Percentiles rank a stretch among this genome's conserved stretches.
Conservation (phyloP, 768 basidiomycete species). For the Boletus eberwhitei region DNA sequence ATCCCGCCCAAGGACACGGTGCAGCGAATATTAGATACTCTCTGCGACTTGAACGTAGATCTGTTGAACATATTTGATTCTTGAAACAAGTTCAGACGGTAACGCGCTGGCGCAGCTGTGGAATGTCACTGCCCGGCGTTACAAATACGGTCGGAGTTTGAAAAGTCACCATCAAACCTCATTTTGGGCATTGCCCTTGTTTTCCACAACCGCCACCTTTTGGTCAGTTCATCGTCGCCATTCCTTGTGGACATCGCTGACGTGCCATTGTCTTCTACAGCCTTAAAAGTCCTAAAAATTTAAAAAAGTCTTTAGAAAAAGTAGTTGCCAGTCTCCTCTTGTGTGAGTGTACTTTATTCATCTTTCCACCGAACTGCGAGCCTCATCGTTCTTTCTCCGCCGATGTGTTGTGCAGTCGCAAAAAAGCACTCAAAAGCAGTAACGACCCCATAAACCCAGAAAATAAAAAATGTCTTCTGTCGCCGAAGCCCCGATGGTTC, state of each 20-base stretch:
- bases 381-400: constrained; percentile 13
- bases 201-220: constrained; percentile 67
- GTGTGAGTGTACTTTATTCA: constrained; percentile 43
- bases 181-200: constrained; percentile 24
- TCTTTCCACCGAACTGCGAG: constrained; percentile 9
- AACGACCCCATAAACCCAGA: constrained; percentile 70
- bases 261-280: constrained; percentile 31
- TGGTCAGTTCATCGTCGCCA: constrained; percentile 40
- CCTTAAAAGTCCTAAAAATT: constrained; percentile 56
- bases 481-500: constrained; percentile 52
- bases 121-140: neutral
- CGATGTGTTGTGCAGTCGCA: constrained; percentile 41
- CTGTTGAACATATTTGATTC: neutral
- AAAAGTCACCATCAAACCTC: constrained; percentile 30
- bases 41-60: neutral
- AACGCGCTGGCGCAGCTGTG: neutral
- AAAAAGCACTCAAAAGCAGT: constrained; percentile 86
- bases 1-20: neutral
- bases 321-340: constrained; percentile 75
- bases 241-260: constrained; percentile 14
- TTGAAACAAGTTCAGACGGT: neutral
- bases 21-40: neutral
- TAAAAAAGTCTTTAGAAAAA: constrained; percentile 70
- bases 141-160: constrained; percentile 38
- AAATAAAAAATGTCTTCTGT: constrained; percentile 59